Percentiles rank a stretch among this genome's conserved stretches.
Conservation (phyloP, 164 flowering plant species). For the Buxus sempervirens region DNA sequence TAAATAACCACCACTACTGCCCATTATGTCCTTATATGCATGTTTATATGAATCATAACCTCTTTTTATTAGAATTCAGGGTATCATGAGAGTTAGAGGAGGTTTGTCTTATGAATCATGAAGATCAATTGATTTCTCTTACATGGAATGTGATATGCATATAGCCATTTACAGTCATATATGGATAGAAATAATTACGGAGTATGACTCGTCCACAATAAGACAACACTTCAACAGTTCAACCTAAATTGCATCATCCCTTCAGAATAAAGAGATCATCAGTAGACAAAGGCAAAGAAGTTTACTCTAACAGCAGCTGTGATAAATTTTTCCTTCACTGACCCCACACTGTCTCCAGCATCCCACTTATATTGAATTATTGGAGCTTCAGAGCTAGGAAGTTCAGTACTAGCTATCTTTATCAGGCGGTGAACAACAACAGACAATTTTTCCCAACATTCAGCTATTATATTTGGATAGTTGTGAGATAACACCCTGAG, state of each 20-base stretch:
- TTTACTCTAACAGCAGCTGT: conserved; percentile 67
- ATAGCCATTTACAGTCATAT: no score
- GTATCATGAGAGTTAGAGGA: not conserved
- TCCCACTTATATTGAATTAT: conserved; percentile 25
- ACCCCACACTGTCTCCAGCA: conserved; percentile 33
- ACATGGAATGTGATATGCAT: not conserved
- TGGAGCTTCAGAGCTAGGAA: conserved; percentile 23
- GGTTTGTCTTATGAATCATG: not conserved
- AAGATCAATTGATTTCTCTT: not conserved
- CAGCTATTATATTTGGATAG: conserved; percentile 56
- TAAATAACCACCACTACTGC: not conserved
- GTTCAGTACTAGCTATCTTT: conserved; percentile 22
- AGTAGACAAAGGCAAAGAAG: not conserved
- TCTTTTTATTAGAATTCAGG: not conserved
- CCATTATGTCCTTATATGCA: not conserved
- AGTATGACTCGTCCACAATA: no score
- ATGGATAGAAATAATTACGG: no score
- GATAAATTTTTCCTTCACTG: conserved; percentile 41
- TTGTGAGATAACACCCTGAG: conserved; percentile 79
- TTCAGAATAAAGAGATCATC: not conserved
- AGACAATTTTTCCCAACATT: conserved; percentile 69
- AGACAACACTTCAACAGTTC: no score
- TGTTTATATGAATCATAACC: no score
- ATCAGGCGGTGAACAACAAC: conserved; percentile 37
- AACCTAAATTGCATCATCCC: not conserved